Evolutionary conservation across 176 grass and related monocot genomes (phyloP).

Genomic region (Themeda triandra): DNA sequence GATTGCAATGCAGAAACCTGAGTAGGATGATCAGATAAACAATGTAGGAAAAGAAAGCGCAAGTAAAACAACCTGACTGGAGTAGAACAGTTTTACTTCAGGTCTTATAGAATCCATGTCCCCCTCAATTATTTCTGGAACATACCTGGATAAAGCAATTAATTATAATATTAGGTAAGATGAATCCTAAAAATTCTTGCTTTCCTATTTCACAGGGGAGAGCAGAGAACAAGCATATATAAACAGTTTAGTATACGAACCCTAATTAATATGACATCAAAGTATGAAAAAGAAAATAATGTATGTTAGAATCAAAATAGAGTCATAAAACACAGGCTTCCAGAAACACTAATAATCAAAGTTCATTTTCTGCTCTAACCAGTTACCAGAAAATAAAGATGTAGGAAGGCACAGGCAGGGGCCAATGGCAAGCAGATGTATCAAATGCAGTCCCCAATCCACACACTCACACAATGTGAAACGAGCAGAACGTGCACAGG

Average conservation of each 20-base stretch:
- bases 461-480: too few relatives aligned
- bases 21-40: background rate
- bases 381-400: background rate
- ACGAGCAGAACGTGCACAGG: too few relatives aligned
- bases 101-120: slow-evolving; percentile 81
- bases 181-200: background rate
- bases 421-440: background rate
- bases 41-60: background rate
- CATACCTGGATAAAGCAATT: slow-evolving; percentile 45
- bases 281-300: background rate
- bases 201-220: background rate
- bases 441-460: too few relatives aligned
- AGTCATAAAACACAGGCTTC: background rate
- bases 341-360: background rate
- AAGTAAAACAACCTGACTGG: slow-evolving; percentile 31
- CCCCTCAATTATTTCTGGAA: slow-evolving; percentile 65
- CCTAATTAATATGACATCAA: background rate
- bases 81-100: slow-evolving; percentile 71
- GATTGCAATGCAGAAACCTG: background rate
- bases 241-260: background rate
- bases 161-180: slow-evolving; percentile 1
- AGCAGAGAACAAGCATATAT: background rate
- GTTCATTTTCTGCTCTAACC: background rate
- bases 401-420: background rate
- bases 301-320: background rate